Evolutionary conservation across 257 asterid species (phyloP).

Genomic region (Scutellaria barbata): DNA sequence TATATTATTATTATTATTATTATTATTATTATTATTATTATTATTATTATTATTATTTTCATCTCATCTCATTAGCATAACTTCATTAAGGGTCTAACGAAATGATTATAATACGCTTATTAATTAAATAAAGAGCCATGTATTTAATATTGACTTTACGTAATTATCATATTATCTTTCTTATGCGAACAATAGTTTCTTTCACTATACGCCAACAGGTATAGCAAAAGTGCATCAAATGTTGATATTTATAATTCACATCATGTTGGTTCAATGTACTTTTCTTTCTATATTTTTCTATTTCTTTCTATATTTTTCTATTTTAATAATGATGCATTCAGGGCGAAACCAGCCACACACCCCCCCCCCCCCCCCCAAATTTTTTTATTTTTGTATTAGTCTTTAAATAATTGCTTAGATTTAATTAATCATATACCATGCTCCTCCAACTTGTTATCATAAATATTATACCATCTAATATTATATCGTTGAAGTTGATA

Average conservation of each 20-base stretch:
- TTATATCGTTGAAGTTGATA: too few species aligned
- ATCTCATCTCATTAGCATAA: too few species aligned
- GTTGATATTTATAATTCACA: conserved; percentile 32
- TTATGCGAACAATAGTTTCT: conserved; percentile 27
- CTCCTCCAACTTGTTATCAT: too few species aligned
- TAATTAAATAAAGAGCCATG: background rate
- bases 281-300: conserved; percentile 7
- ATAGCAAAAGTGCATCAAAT: conserved; percentile 40
- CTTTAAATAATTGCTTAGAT: too few species aligned
- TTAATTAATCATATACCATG: too few species aligned
- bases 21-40: too few species aligned
- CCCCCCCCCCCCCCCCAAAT: too few species aligned
- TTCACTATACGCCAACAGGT: conserved; percentile 31
- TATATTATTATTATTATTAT: too few species aligned
- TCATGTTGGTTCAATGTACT: conserved; percentile 38
- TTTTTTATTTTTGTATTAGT: background rate
- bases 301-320: conserved; percentile 1
- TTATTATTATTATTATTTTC: too few species aligned
- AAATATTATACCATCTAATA: too few species aligned
- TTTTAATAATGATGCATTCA: conserved; percentile 15
- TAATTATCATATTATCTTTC: conserved; percentile 19
- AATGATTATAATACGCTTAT: too few species aligned
- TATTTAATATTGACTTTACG: conserved; percentile 33
- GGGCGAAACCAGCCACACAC: background rate
- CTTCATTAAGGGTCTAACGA: too few species aligned